Evolutionary conservation across 2,329 filamentous ascomycete genomes (phyloP), one percentile per base, ranked within the genome.

Genomic region (Penicillium aurantiogriseum): DNA sequence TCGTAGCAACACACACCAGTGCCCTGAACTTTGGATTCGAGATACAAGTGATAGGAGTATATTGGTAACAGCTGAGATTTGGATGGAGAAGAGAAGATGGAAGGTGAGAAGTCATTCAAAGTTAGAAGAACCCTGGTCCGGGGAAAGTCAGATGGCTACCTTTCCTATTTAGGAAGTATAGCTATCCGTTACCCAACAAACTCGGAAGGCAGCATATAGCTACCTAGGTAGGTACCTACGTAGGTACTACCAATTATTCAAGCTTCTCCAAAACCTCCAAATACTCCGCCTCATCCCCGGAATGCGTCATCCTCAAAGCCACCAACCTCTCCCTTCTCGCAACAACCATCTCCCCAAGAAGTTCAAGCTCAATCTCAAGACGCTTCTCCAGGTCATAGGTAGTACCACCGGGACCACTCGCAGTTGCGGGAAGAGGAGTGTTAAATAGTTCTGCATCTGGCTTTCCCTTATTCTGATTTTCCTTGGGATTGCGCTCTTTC

Each of bases 281-380:
- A 44, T 19, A 13, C 4, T 7, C 33, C 4, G 15, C 5, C 7
- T 21, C 38, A 35, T 31, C 23, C 5, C 7, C 29, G 8, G 9
- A 17, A 21, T 35, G 17, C 49, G 4, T 31, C 15, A 27, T 35
- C 29, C 25, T 21, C 48, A 51, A n/a, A 13, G 9, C 15, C 9
- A 6, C 49, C 29, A 51, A 44, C 9, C 49, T 51, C 19, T 35
- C 38, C 50, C 4, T 35, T 11, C 50, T 21, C 0, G n/a, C 19
- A 27, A 15, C 21, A 4, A 36, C 10, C 39, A 51, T 44, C 8
- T 52, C 39, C 0, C 17, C 10, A 35, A 52, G 39, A 10, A 52
- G 19, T 7, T 52, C 50, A 25, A 52, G 11, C 39, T 52, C 50
- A 5, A 52, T 45, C 29, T 52, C 29, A 15, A 52, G 50, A n/a